A percentile compares a stretch with the other conserved stretches of the same genome.
phyloP scores from a whole-genome alignment of 2,329 filamentous ascomycete species.

The Alternaria sp. region DNA sequence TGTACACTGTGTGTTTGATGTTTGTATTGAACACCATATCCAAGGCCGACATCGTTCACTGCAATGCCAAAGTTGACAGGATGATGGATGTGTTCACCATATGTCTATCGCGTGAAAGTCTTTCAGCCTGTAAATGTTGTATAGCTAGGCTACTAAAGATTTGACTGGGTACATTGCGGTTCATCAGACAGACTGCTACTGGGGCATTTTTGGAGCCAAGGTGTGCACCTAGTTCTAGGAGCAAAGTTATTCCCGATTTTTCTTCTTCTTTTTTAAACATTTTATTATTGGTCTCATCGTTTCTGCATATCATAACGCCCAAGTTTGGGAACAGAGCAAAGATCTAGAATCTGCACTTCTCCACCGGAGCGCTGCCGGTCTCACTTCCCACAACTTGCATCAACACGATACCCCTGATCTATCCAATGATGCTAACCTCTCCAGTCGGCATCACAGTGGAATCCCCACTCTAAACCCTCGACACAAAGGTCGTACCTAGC shows the following conservation, averaged over 20 bases:
- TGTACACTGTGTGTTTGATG: conserved; percentile 68
- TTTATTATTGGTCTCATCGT: neutral
- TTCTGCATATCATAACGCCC: neutral
- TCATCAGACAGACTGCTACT: neutral
- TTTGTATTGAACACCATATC: conserved; percentile 38
- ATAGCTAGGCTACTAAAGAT: neutral
- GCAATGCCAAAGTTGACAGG: neutral
- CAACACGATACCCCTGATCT: neutral
- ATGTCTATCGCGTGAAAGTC: too few relatives aligned
- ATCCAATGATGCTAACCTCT: neutral
- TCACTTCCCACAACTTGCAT: neutral
- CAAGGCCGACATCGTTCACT: neutral
- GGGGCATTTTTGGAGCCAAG: too few relatives aligned
- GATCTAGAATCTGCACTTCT: too few relatives aligned
- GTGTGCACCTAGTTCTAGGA: too few relatives aligned
- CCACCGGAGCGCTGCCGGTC: too few relatives aligned
- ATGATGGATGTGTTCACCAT: neutral
- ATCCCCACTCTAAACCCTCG: neutral
- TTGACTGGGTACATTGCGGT: neutral
- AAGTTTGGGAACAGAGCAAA: neutral
- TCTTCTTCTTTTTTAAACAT: neutral
- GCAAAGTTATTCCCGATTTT: too few relatives aligned
- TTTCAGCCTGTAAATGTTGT: neutral
- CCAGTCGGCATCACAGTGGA: neutral
- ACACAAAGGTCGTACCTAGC: conserved; percentile 1